Conservation (phyloP, 2,329 filamentous ascomycete species). For the Venturiaceae sp. region DNA sequence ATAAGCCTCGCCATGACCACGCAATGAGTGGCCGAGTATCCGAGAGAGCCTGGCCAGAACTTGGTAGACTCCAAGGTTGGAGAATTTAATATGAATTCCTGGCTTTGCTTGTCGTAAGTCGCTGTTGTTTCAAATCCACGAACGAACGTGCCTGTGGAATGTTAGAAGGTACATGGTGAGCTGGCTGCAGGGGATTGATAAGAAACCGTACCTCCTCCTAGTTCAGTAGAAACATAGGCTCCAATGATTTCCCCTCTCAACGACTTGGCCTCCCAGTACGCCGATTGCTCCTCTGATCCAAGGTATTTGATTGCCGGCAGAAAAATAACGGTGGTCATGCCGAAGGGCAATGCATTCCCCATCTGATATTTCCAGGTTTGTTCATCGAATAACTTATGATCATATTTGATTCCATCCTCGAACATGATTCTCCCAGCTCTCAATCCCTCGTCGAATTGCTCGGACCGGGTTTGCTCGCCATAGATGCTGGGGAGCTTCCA, state of each 20-base stretch:
- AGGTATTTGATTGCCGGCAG: slow-evolving; percentile 8
- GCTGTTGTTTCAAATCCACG: slow-evolving; percentile 39
- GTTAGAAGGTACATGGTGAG: too few species aligned
- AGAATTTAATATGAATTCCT: slow-evolving; percentile 41
- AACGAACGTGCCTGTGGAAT: slow-evolving; percentile 41
- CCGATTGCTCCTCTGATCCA: slow-evolving; percentile 29
- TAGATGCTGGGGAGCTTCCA: slow-evolving; percentile 17
- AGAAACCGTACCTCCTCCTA: slow-evolving; percentile 21
- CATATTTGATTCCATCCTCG: slow-evolving; percentile 15
- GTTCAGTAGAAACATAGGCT: slow-evolving; percentile 42
- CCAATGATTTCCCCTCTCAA: slow-evolving; percentile 40
- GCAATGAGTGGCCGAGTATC: slow-evolving; percentile 41
- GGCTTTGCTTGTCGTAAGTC: slow-evolving; percentile 32
- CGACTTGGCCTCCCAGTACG: slow-evolving; percentile 40
- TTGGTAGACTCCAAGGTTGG: slow-evolving; percentile 43
- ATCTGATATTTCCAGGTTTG: neutral
- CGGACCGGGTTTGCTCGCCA: slow-evolving; percentile 16
- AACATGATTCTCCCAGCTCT: slow-evolving; percentile 15
- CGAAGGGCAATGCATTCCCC: neutral
- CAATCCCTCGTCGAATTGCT: slow-evolving; percentile 16
- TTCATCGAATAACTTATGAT: slow-evolving; percentile 16
- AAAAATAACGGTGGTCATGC: slow-evolving; percentile 11
- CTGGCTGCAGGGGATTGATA: too few species aligned
- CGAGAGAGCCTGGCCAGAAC: slow-evolving; percentile 46
- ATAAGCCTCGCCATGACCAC: slow-evolving; percentile 44